A percentile compares a stretch with the other conserved stretches of the same genome.
Conservation (phyloP, 2,329 filamentous ascomycete species). For the Polytolypa hystricis region DNA sequence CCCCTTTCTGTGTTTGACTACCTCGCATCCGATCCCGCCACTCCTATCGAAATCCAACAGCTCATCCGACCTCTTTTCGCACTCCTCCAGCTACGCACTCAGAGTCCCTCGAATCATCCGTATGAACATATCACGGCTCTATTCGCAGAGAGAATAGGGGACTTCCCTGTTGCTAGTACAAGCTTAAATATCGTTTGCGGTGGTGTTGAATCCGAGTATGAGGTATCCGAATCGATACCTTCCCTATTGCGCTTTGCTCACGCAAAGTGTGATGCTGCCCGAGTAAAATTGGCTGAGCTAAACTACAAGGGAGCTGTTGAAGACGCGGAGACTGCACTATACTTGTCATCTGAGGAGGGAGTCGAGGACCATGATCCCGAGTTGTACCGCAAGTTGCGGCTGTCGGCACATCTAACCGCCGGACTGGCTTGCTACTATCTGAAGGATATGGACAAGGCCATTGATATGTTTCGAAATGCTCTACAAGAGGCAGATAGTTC, state of each 20-base stretch:
- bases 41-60: constrained; percentile 43
- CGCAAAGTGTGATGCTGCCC: constrained; percentile 74
- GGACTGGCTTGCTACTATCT: constrained; percentile 72
- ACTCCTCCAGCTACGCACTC: constrained; percentile 64
- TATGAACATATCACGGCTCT: constrained; percentile 70
- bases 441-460: constrained; percentile 54
- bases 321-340: constrained; percentile 68
- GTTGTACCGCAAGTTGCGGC: constrained; percentile 56
- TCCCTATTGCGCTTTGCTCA: constrained; percentile 68
- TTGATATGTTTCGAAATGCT: constrained; percentile 69
- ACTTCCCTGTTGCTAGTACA: constrained; percentile 52
- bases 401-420: constrained; percentile 77
- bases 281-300: constrained; percentile 63
- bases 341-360: constrained; percentile 63
- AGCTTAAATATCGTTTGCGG: constrained; percentile 57
- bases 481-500: constrained; percentile 64
- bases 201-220: constrained; percentile 68
- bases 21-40: constrained; percentile 48
- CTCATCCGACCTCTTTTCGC: constrained; percentile 83
- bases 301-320: constrained; percentile 60
- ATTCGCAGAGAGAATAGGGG: constrained; percentile 68
- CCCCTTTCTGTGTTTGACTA: constrained; percentile 73
- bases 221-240: constrained; percentile 64
- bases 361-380: constrained; percentile 52
- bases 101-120: constrained; percentile 58